phyloP scores from a whole-genome alignment of 495 filamentous ascomycete species.

The Margaritispora aquatica region DNA sequence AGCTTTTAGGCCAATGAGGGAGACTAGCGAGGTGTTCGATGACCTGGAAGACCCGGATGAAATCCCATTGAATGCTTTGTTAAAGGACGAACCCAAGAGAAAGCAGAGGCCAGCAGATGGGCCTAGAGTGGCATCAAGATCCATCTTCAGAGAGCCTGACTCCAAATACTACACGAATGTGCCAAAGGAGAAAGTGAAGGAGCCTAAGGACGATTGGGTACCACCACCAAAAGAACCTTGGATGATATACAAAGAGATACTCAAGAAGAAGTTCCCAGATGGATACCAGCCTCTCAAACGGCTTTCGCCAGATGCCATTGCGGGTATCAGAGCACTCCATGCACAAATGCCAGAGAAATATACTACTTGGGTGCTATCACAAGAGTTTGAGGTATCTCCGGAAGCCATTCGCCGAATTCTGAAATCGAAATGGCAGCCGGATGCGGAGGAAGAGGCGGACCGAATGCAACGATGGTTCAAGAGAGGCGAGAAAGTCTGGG shows the following conservation, averaged over 20 bases:
- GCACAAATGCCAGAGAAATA: conserved; percentile 66
- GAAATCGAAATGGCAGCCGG: conserved; percentile 75
- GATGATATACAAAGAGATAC: conserved; percentile 62
- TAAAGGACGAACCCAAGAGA: conserved; percentile 3
- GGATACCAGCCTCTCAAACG: conserved; percentile 79
- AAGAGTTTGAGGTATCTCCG: conserved; percentile 75
- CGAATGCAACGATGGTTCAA: conserved; percentile 70
- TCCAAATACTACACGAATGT: neutral
- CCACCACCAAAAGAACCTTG: conserved; percentile 42
- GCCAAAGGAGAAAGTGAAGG: conserved; percentile 14
- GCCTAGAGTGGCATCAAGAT: neutral
- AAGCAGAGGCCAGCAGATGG: neutral
- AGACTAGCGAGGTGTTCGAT: too few relatives aligned
- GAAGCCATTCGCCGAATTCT: conserved; percentile 85
- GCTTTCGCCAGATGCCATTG: conserved; percentile 83
- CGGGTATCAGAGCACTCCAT: conserved; percentile 78
- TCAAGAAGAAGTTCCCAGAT: conserved; percentile 66
- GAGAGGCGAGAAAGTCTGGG: conserved; percentile 73
- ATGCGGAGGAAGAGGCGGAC: conserved; percentile 49
- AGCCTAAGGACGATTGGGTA: conserved; percentile 11
- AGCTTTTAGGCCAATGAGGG: neutral
- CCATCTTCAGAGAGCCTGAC: neutral
- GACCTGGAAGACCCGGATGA: neutral
- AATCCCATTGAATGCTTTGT: conserved; percentile 1
- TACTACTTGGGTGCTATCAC: conserved; percentile 65